phyloP scores from a whole-genome alignment of 2,329 filamentous ascomycete genomes.

The Celoporthe dispersa region DNA sequence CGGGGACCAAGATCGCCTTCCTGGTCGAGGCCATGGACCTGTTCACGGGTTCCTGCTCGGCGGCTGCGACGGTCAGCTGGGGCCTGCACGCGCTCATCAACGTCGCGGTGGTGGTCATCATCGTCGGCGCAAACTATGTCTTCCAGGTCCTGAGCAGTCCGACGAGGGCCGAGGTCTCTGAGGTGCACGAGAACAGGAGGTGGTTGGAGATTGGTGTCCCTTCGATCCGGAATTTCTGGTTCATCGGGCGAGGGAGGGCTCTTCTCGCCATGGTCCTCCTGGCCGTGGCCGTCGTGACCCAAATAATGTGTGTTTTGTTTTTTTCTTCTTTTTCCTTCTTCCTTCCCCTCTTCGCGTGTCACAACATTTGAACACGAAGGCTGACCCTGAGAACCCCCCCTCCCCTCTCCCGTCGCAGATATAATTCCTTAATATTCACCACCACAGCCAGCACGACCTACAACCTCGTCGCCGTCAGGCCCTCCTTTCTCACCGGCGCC shows the following conservation, averaged over 20 bases:
- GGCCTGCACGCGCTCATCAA: conserved; percentile 52
- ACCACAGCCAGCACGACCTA: conserved; percentile 42
- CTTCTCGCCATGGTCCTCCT: conserved; percentile 46
- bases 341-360: background rate
- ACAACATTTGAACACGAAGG: background rate
- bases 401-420: conserved; percentile 39
- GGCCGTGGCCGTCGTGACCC: conserved; percentile 47
- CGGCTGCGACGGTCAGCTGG: conserved; percentile 43
- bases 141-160: conserved; percentile 60
- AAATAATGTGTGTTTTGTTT: conserved; percentile 51
- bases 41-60: conserved; percentile 44
- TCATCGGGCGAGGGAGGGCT: conserved; percentile 48
- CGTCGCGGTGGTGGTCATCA: conserved; percentile 46
- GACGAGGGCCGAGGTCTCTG: conserved; percentile 52
- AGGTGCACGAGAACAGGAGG: conserved; percentile 48
- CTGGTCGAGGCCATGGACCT: conserved; percentile 44
- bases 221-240: conserved; percentile 53
- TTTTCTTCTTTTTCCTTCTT: background rate
- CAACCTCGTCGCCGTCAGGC: conserved; percentile 42
- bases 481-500: conserved; percentile 43
- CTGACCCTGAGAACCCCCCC: too few relatives aligned
- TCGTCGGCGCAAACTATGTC: conserved; percentile 56
- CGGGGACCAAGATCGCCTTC: conserved; percentile 40
- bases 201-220: conserved; percentile 61
- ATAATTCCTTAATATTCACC: conserved; percentile 56